Evolutionary conservation across 2,329 filamentous ascomycete species (phyloP), one percentile per base, ranked within the genome.

Genomic region (Ophiostoma tasmaniense): DNA sequence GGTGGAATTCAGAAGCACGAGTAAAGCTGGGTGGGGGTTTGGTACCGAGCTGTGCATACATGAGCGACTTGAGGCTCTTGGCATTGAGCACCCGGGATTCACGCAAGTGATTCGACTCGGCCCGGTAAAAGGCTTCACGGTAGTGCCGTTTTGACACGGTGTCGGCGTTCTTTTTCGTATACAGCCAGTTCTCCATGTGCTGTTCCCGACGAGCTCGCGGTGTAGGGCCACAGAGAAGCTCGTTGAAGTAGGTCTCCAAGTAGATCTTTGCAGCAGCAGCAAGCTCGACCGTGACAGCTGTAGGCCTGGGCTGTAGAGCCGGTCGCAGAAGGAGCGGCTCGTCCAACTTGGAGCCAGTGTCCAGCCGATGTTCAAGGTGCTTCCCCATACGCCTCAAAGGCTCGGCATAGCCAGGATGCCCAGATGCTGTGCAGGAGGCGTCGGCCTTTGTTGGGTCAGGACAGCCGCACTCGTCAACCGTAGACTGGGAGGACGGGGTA

Each of bases 181-280:
- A 84, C 11, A 97, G 81, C 35, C 87, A 83, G 10, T 81, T 79
- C 74, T 93, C 89, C 28, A 94, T 79, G 66, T 87, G 82, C 52
- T 83, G 81, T 42, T 84, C 81, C 3, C 91, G 86, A 68, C 88
- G 76, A 1, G 84, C 84, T 0, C 91, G 86, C 68, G 87, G 82
- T 3, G 84, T 85, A 1, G 82, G 79, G 2, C 80, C 80, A 33
- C 81, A 81, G 2, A 92, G 81, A 8, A 92, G 77, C n/a, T 87
- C 81, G 73, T 93, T 89, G 80, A 91, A 97, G 74, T 93, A 87
- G 0, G 88, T 92, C 77, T 98, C 95, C 11, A 98, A 84, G 74
- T 88, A 96, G 25, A 96, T 87, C 77, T 96, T 97, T 61, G 92
- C 90, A 0, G 91, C 89, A 0, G 92, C 88, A 2, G 89, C 86